A percentile compares a stretch with the other conserved stretches of the same genome.
phyloP scores from a whole-genome alignment of 768 basidiomycete species.

The Kwoniella europaea region DNA sequence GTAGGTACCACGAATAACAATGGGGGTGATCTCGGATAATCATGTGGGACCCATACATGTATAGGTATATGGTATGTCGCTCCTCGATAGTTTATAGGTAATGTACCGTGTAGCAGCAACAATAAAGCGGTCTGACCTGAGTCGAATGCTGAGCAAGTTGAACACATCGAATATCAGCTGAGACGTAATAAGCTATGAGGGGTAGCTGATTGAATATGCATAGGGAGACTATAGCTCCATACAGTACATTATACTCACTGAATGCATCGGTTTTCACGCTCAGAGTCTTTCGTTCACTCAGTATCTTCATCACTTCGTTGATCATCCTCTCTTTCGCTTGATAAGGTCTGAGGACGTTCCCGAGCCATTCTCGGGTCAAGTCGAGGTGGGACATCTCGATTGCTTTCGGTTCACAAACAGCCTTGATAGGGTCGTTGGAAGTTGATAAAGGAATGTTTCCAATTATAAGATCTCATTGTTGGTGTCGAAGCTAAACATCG shows the following conservation, averaged over 20 bases:
- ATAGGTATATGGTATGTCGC: slow-evolving; percentile 91
- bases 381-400: slow-evolving; percentile 43
- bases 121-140: slow-evolving; percentile 91
- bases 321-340: slow-evolving; percentile 44
- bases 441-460: too few relatives aligned
- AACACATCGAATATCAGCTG: background rate
- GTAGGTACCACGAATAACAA: slow-evolving; percentile 92
- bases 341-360: slow-evolving; percentile 52
- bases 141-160: slow-evolving; percentile 72
- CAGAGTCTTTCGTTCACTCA: slow-evolving; percentile 47
- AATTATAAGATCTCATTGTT: too few relatives aligned
- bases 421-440: too few relatives aligned
- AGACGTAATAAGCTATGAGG: too few relatives aligned
- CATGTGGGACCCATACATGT: slow-evolving; percentile 81
- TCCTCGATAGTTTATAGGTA: slow-evolving; percentile 79
- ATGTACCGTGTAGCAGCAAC: slow-evolving; percentile 85
- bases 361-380: slow-evolving; percentile 53
- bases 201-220: background rate
- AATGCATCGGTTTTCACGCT: slow-evolving; percentile 59
- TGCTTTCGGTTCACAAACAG: too few relatives aligned
- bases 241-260: slow-evolving; percentile 41
- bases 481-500: background rate
- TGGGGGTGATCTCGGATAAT: slow-evolving; percentile 82
- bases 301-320: slow-evolving; percentile 48
- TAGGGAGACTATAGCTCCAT: background rate